Base-by-base conservation (phyloP, 2,329 filamentous ascomycete species). In the Allantophomopsis cytisporea region DNA sequence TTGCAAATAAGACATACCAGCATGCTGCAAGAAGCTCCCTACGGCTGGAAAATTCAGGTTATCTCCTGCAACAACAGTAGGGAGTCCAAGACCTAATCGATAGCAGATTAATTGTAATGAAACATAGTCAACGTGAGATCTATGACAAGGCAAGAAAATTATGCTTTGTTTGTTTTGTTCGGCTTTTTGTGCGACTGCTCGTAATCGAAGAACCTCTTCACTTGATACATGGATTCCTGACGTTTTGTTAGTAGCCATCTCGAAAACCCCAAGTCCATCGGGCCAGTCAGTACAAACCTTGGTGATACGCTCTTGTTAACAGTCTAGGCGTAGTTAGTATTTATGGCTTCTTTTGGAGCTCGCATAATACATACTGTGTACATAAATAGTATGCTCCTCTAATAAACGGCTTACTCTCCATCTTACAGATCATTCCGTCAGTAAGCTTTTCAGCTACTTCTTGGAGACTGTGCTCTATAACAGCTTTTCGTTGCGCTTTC, bases 351-450 rank as follows among this genome's bases (percentile, higher is more conserved):
- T 8, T 20, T 20, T 28, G 8, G 23, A 28, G 3, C 11, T 28
- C 7, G 8, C 8, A 28, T 12, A 12, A 28, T 8, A 28, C 23
- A 28, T 28, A 28, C 23, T 96, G 89, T 1, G 88, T 94, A 36
- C 69, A 69, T 31, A 94, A 56, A 57, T 95, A 98, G 57, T 96
- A 96, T 36, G 91, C 89, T 17, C 85, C 77, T 37, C 91, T 70
- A 49, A 98, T 94, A 54, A 96, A 96, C 2, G 75, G 67, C 56
- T 88, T 93, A 66, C 82, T 93, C 60, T 98, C 91, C 71, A 96
- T 89, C 62, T 98, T 98, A 72, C 89, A 96, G 45, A 98, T 95
- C 91, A 98, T 96, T 46, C 81, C 76, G 54, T 94, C 86, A 17
- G 87, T 85, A 72, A 91, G 80, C 47, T 81, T 79, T 46, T 91